Evolutionary conservation across 208 protist genomes (phyloP).

Genomic region (Acanthamoeba culbertsoni): DNA sequence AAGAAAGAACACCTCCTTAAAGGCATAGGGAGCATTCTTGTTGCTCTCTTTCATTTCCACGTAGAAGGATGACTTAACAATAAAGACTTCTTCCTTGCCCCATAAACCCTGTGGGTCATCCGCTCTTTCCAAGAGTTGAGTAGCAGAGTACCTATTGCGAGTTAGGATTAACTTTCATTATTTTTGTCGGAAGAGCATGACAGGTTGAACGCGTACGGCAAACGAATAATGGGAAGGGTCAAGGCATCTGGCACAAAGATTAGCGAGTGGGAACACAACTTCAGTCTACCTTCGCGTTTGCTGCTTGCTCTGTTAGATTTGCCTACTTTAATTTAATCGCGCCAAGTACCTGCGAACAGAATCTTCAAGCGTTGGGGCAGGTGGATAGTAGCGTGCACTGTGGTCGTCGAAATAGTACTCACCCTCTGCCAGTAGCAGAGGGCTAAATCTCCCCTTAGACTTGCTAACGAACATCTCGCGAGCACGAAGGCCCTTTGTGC

Average conservation of each 20-base stretch:
- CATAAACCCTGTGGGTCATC: not conserved
- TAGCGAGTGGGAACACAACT: conserved; percentile 81
- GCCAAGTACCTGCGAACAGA: not conserved
- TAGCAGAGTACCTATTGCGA: not conserved
- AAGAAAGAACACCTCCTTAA: conserved; percentile 30
- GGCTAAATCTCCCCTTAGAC: conserved; percentile 66
- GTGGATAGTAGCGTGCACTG: conserved; percentile 74
- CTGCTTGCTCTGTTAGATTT: no score
- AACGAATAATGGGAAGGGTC: conserved; percentile 71
- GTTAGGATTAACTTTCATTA: no score
- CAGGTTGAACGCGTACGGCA: conserved; percentile 66
- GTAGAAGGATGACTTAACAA: not conserved
- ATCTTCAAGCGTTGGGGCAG: not conserved
- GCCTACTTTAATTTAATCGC: not conserved
- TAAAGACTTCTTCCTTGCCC: conserved; percentile 16
- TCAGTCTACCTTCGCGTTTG: conserved; percentile 67
- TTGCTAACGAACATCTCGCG: not conserved
- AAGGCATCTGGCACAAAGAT: conserved; percentile 82
- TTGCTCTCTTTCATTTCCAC: conserved; percentile 76
- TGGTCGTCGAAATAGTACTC: conserved; percentile 83
- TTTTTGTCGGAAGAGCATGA: no score
- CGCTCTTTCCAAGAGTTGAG: not conserved
- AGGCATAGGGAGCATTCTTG: conserved; percentile 72
- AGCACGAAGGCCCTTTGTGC: no score
- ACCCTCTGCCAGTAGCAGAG: conserved; percentile 80